phyloP scores from a whole-genome alignment of 192 early-diverging fungal species.

The Glomus cerebriforme region DNA sequence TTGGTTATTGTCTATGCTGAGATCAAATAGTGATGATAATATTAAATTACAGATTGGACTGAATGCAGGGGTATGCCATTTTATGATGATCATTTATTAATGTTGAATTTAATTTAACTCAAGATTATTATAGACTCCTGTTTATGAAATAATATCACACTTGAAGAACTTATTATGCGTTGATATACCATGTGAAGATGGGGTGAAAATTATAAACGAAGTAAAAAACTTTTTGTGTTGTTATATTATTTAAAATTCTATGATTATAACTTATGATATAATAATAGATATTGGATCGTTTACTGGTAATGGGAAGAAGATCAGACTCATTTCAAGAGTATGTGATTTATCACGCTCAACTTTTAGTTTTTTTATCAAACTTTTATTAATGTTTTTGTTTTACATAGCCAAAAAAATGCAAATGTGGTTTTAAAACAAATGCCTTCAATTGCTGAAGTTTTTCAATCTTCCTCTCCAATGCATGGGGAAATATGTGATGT shows the following conservation, averaged over 20 bases:
- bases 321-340: slow-evolving; percentile 21
- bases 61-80: not conserved
- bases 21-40: not conserved
- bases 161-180: slow-evolving; percentile 12
- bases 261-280: not conserved
- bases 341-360: not conserved
- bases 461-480: slow-evolving; percentile 10
- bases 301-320: slow-evolving; percentile 1
- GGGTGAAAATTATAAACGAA: slow-evolving; percentile 14
- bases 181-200: not conserved
- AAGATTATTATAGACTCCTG: not conserved
- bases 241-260: not conserved
- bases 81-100: not conserved
- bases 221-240: not conserved
- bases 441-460: slow-evolving; percentile 1
- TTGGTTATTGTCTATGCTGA: not conserved
- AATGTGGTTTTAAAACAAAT: slow-evolving; percentile 8
- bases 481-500: slow-evolving; percentile 15
- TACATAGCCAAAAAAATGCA: slow-evolving; percentile 23
- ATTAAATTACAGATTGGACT: not conserved
- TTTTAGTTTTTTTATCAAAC: not conserved
- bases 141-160: slow-evolving; percentile 1
- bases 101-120: not conserved
- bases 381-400: not conserved
- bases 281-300: slow-evolving; percentile 11